Conservation (phyloP, 768 basidiomycete genomes). For the Hebeloma cylindrosporum region DNA sequence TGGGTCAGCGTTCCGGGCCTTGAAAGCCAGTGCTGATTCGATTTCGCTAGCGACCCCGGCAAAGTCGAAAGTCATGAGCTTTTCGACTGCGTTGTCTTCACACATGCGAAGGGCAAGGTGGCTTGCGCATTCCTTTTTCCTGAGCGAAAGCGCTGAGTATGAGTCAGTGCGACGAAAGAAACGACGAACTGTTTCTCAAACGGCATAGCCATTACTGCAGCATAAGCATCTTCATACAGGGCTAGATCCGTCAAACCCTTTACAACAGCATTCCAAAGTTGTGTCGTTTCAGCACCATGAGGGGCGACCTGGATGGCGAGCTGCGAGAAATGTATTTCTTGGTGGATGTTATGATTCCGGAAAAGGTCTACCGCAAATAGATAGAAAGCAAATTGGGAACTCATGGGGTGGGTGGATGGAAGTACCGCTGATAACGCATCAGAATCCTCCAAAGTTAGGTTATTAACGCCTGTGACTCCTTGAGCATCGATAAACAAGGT, state of each 20-base stretch:
- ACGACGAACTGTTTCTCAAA: slow-evolving; percentile 74
- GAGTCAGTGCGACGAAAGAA: slow-evolving; percentile 8
- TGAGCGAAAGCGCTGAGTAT: slow-evolving; percentile 31
- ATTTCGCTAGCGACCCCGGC: slow-evolving; percentile 83
- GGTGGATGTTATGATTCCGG: slow-evolving; percentile 52
- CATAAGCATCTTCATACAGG: slow-evolving; percentile 87
- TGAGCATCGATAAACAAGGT: slow-evolving; percentile 10
- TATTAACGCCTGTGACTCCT: slow-evolving; percentile 46
- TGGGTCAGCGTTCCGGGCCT: slow-evolving; percentile 92
- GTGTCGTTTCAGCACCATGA: slow-evolving; percentile 50
- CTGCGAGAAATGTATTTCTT: slow-evolving; percentile 75
- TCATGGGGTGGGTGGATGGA: slow-evolving; percentile 53
- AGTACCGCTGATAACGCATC: slow-evolving; percentile 63
- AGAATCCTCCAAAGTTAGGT: slow-evolving; percentile 56
- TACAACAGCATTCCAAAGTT: slow-evolving; percentile 81
- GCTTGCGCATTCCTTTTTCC: slow-evolving; percentile 79
- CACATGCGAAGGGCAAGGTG: slow-evolving; percentile 92
- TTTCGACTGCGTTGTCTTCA: slow-evolving; percentile 78
- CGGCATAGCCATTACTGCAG: slow-evolving; percentile 70
- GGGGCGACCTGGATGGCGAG: slow-evolving; percentile 76
- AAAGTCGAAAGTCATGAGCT: slow-evolving; percentile 81
- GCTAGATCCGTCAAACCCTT: slow-evolving; percentile 72
- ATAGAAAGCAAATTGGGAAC: slow-evolving; percentile 74
- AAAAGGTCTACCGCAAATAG: slow-evolving; percentile 76
- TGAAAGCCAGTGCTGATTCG: slow-evolving; percentile 85